phyloP scores from a whole-genome alignment of 805 yeast species.

The Ogataea methanolica region DNA sequence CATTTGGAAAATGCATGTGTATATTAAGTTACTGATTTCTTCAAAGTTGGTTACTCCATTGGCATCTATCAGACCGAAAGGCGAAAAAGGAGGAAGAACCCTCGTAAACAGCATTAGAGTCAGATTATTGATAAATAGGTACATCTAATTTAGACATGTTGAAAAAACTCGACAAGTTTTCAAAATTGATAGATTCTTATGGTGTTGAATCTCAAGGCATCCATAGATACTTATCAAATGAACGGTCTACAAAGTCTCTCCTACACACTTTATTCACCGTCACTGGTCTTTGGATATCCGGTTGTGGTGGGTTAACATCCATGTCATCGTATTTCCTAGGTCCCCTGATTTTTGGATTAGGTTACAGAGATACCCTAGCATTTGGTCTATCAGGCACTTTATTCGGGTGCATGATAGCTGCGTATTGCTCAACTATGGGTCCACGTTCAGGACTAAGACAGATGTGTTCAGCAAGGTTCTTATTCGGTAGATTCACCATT shows the following conservation, averaged over 20 bases:
- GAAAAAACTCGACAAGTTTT: constrained; percentile 8
- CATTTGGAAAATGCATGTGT: too few species aligned
- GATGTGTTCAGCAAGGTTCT: constrained; percentile 74
- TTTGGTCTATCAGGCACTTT: constrained; percentile 61
- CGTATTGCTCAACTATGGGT: constrained; percentile 82
- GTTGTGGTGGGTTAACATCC: constrained; percentile 83
- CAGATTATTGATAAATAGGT: too few species aligned
- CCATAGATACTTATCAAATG: constrained; percentile 66
- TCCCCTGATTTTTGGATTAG: constrained; percentile 64
- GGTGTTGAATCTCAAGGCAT: constrained; percentile 79
- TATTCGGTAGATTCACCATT: constrained; percentile 85
- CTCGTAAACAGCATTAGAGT: too few species aligned
- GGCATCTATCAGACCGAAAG: too few species aligned
- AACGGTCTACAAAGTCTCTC: constrained; percentile 27
- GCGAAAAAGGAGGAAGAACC: too few species aligned
- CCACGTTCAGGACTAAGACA: constrained; percentile 88
- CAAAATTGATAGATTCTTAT: constrained; percentile 40
- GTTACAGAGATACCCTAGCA: constrained; percentile 58
- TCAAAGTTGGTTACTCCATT: too few species aligned
- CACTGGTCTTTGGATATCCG: constrained; percentile 77
- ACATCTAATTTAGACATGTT: too few species aligned
- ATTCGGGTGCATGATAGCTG: constrained; percentile 73
- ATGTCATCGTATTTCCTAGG: constrained; percentile 82
- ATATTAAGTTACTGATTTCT: too few species aligned
- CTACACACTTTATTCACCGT: constrained; percentile 35